Conservation (phyloP, 768 basidiomycete genomes). For the Termitomyces sp. region DNA sequence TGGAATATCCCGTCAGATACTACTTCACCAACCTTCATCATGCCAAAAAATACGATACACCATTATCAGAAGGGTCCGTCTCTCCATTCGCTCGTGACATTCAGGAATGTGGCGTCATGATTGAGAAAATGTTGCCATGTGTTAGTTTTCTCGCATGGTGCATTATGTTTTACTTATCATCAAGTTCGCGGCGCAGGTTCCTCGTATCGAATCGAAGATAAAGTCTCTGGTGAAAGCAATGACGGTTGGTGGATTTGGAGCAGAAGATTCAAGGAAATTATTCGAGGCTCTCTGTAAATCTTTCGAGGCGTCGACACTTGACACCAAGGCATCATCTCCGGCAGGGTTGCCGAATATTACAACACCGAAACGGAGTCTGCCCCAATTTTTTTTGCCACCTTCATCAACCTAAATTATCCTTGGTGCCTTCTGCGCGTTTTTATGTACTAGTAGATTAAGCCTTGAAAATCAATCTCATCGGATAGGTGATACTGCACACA, state of each 20-base stretch:
- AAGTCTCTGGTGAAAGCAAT: constrained; percentile 42
- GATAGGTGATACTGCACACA: background rate
- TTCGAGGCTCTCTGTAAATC: constrained; percentile 44
- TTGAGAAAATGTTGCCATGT: constrained; percentile 27
- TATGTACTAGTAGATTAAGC: background rate
- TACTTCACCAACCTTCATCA: constrained; percentile 24
- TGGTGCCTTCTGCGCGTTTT: background rate
- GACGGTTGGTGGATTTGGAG: constrained; percentile 39
- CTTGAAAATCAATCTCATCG: background rate
- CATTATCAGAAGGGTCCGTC: constrained; percentile 2
- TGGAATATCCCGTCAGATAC: constrained; percentile 20
- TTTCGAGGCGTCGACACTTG: constrained; percentile 36
- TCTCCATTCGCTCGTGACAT: constrained; percentile 31
- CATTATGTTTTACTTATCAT: background rate
- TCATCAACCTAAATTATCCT: background rate
- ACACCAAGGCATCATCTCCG: constrained; percentile 12
- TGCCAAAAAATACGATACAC: constrained; percentile 17
- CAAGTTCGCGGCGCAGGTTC: constrained; percentile 24
- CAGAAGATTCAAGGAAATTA: constrained; percentile 41
- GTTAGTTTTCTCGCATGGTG: constrained; percentile 17
- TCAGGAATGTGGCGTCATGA: constrained; percentile 32
- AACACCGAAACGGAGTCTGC: constrained; percentile 2
- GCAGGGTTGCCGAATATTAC: background rate
- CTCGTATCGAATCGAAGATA: constrained; percentile 32
- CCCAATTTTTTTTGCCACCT: background rate